phyloP scores from a whole-genome alignment of 345 rosid species.

The Syzygium aqueum region DNA sequence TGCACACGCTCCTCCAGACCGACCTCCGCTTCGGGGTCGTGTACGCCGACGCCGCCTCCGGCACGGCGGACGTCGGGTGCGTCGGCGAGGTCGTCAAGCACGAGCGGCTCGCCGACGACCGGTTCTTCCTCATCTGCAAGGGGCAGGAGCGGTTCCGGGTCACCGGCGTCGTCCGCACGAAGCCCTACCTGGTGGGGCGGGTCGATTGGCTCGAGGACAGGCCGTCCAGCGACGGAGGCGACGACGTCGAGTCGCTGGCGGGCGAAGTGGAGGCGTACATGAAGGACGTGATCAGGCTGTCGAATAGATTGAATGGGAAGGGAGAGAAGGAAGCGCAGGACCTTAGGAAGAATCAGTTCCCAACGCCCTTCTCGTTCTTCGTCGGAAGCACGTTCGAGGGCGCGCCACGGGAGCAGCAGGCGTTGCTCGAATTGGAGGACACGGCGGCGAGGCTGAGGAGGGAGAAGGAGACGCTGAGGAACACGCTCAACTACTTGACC shows the following conservation, averaged over 20 bases:
- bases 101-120: constrained; percentile 79
- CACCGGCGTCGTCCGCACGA: constrained; percentile 58
- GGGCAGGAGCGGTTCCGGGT: constrained; percentile 93
- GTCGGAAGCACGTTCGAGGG: constrained; percentile 94
- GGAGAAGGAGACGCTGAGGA: constrained; percentile 91
- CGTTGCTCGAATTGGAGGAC: constrained; percentile 84
- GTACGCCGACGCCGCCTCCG: constrained; percentile 66
- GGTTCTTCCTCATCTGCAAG: constrained; percentile 80
- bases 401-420: constrained; percentile 90
- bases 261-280: constrained; percentile 66
- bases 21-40: constrained; percentile 90
- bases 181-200: constrained; percentile 78
- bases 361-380: constrained; percentile 92
- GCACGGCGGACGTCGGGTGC: constrained; percentile 69
- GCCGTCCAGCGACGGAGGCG: constrained; percentile 52
- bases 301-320: constrained; percentile 78
- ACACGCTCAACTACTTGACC: constrained; percentile 76
- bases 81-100: constrained; percentile 89
- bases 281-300: constrained; percentile 89
- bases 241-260: constrained; percentile 57
- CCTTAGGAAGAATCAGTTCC: constrained; percentile 68
- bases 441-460: constrained; percentile 84
- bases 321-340: constrained; percentile 73
- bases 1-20: constrained; percentile 90
- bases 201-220: constrained; percentile 94